Percentiles rank a stretch among this genome's conserved stretches.
Evolutionary conservation across 129 eudicot species (phyloP).

Genomic region (Smallanthus sonchifolius): DNA sequence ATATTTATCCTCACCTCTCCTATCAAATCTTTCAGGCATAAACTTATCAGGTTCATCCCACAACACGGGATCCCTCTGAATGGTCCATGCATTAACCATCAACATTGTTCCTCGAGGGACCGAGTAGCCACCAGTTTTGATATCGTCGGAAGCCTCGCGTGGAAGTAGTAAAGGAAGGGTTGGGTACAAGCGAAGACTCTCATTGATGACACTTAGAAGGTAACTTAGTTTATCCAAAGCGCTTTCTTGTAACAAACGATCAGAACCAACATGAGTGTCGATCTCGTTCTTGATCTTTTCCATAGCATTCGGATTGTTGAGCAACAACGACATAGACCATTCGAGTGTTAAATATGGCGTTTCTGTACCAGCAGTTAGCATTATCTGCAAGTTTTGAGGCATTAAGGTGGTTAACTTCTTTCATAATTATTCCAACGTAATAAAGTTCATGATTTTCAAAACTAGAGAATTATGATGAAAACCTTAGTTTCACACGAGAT

Average conservation of each 20-base stretch:
- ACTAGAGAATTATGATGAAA: too few relatives aligned
- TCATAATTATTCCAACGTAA: too few relatives aligned
- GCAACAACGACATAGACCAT: conserved; percentile 24
- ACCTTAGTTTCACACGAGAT: too few relatives aligned
- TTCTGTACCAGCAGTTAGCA: not conserved
- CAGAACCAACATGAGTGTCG: not conserved
- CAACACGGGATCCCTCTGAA: not conserved
- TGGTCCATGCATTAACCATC: not conserved
- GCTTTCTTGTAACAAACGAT: not conserved
- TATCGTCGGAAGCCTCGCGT: conserved; percentile 18
- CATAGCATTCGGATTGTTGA: conserved; percentile 25
- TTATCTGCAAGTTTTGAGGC: not conserved
- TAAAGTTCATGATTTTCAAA: not conserved
- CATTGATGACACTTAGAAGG: not conserved
- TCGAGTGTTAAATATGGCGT: conserved; percentile 33
- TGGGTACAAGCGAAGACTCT: not conserved
- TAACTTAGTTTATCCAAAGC: not conserved
- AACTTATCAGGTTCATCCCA: conserved; percentile 21
- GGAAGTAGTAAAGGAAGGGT: not conserved
- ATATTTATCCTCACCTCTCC: conserved; percentile 15
- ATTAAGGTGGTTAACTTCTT: not conserved
- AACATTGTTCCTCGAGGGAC: conserved; percentile 27
- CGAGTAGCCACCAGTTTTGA: conserved; percentile 11
- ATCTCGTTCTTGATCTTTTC: conserved; percentile 6
- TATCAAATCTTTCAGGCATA: conserved; percentile 26